phyloP scores from a whole-genome alignment of 345 rosid genomes.

The Clausena lansium region DNA sequence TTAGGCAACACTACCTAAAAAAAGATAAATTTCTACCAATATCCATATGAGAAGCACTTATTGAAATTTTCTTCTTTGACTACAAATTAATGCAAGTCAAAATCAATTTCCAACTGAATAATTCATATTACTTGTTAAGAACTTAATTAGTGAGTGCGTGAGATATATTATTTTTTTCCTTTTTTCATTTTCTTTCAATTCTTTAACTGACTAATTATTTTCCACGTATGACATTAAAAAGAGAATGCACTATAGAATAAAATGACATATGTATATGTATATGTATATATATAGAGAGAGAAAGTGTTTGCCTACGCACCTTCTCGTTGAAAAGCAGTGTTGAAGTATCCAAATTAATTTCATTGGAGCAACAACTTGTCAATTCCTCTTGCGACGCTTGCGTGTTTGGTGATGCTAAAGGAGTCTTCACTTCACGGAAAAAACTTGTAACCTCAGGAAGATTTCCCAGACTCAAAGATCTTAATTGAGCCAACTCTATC shows the following conservation, averaged over 20 bases:
- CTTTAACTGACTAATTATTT: no score
- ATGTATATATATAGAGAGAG: no score
- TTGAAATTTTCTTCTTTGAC: no score
- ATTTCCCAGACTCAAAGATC: background rate
- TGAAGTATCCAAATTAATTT: background rate
- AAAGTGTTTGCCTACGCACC: background rate
- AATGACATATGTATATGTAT: no score
- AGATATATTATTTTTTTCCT: no score
- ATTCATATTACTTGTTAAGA: no score
- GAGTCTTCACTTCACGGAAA: background rate
- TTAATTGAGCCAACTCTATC: background rate
- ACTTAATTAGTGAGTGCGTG: no score
- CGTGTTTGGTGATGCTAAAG: background rate
- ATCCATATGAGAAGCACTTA: no score
- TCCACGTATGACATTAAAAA: no score
- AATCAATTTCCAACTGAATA: no score
- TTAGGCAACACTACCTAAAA: slow-evolving; percentile 24
- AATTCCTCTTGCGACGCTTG: background rate
- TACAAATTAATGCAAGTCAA: no score
- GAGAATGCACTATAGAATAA: background rate
- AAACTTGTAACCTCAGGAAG: background rate
- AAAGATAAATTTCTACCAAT: background rate
- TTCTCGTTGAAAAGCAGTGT: background rate
- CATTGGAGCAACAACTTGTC: background rate
- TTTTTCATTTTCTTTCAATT: no score